Evolutionary conservation across 495 filamentous ascomycete genomes (phyloP).

Genomic region (Pseudevernia furfuracea): DNA sequence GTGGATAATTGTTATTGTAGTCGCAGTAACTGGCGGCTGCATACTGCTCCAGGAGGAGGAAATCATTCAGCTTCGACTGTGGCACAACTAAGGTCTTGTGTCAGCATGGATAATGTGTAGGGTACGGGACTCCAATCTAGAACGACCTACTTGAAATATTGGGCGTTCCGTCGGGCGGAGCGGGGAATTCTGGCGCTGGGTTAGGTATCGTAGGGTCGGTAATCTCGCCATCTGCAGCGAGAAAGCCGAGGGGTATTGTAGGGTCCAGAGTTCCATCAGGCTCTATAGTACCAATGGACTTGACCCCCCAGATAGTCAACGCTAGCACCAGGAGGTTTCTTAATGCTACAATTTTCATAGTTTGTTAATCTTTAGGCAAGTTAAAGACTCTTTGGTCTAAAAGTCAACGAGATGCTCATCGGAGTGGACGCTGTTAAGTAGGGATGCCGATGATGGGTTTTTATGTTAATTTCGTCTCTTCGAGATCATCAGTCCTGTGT

Average conservation of each 20-base stretch:
- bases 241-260: neutral
- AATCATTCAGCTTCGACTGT: neutral
- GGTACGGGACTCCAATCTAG: neutral
- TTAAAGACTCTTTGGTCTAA: neutral
- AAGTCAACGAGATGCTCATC: too few relatives aligned
- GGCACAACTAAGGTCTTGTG: neutral
- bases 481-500: neutral
- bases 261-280: neutral
- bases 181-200: neutral
- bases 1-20: neutral
- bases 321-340: neutral
- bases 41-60: neutral
- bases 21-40: constrained; percentile 4
- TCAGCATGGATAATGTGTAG: neutral
- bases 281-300: neutral
- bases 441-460: neutral
- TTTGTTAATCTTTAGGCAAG: neutral
- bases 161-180: neutral
- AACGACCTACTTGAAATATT: neutral
- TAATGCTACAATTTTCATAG: neutral
- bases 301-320: neutral
- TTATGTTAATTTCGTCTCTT: neutral
- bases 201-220: neutral
- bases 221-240: neutral
- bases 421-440: neutral